Conservation (phyloP, 306 rosid species). For the Pyrus communis region DNA sequence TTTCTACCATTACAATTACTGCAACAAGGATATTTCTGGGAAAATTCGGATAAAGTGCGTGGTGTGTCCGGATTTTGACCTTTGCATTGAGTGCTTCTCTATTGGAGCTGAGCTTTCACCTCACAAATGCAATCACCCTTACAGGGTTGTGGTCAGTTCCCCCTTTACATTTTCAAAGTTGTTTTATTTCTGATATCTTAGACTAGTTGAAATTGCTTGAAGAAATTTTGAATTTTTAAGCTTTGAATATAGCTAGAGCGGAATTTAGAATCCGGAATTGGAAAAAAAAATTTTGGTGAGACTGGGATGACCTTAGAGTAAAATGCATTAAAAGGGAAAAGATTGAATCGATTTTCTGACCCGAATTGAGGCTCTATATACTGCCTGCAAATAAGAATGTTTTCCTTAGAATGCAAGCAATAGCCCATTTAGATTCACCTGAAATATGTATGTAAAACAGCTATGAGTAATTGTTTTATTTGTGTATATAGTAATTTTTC, state of each 20-base stretch:
- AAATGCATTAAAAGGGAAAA: not conserved
- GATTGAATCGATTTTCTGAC: not conserved
- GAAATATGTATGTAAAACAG: not conserved
- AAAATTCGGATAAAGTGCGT: constrained; percentile 37
- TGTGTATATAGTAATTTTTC: not conserved
- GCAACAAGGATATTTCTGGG: constrained; percentile 50
- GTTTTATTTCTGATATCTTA: not conserved
- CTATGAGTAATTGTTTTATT: not conserved
- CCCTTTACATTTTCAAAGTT: not conserved
- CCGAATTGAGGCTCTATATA: not conserved
- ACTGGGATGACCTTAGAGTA: not conserved
- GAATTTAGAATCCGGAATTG: not conserved
- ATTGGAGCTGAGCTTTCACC: constrained; percentile 43
- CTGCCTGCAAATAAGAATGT: not conserved
- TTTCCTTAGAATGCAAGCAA: not conserved
- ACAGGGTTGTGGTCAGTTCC: constrained; percentile 51
- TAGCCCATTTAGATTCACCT: not conserved
- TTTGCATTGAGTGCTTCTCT: constrained; percentile 48
- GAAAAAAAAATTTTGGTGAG: not conserved
- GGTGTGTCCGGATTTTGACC: constrained; percentile 45
- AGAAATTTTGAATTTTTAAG: not conserved
- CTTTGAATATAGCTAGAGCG: not conserved
- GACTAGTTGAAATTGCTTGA: not conserved
- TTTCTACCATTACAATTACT: constrained; percentile 49
- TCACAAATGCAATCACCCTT: constrained; percentile 41